Percentiles rank a stretch among this genome's conserved stretches.
These are phyloP conservation scores for Thamnidium elegans DNA, from an alignment of 192 early-diverging fungal genomes.

Conservation along the genomic window DNA sequence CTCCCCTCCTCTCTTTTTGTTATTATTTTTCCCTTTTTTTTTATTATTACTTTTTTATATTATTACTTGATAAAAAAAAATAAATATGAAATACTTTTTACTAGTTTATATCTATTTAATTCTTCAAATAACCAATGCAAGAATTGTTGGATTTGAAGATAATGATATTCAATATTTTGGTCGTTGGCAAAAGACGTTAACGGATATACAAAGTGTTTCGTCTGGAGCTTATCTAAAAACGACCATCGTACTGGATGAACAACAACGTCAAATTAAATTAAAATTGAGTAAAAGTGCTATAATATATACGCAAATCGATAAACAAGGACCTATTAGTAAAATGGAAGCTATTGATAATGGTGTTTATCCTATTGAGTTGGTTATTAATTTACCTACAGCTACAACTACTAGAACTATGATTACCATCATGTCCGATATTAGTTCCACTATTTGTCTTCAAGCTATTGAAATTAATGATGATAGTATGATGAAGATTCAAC, in stretches of 20 bases:
- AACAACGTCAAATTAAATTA: constrained; percentile 2
- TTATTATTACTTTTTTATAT: no score
- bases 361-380: constrained; percentile 11
- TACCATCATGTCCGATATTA: constrained; percentile 1
- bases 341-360: neutral
- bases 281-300: constrained; percentile 6
- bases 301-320: constrained; percentile 12
- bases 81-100: no score
- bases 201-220: constrained; percentile 20
- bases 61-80: no score
- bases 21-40: no score
- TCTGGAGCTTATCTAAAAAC: constrained; percentile 30
- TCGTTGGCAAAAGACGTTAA: constrained; percentile 21
- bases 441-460: neutral
- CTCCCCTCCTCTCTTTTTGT: no score
- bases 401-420: constrained; percentile 10
- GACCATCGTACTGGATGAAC: neutral
- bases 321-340: neutral
- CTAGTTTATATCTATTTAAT: no score
- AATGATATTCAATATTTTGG: constrained; percentile 23
- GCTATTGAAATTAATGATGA: neutral
- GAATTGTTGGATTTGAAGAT: neutral
- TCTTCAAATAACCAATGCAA: no score
- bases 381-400: constrained; percentile 9
- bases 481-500: neutral